Percentiles rank a stretch among this genome's conserved stretches.
Evolutionary conservation across 225 moss, liverwort and hornwort species (phyloP).

Genomic region (Bryoerythrophyllum caledonicum): DNA sequence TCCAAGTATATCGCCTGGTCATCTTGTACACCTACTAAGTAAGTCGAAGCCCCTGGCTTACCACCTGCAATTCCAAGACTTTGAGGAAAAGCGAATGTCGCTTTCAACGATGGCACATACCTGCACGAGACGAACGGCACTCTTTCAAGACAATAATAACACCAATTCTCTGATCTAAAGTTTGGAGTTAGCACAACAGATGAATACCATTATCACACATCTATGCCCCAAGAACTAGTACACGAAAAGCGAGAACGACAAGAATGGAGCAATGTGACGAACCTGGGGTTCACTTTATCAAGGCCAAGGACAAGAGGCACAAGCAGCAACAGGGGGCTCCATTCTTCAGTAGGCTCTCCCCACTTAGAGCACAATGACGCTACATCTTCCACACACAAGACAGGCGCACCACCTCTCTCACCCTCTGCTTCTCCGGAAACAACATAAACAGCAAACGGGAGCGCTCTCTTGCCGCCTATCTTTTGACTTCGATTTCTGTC

Average conservation of each 20-base stretch:
- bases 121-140: slow-evolving; percentile 36
- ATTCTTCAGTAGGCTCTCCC: slow-evolving; percentile 66
- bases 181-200: neutral
- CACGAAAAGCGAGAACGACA: neutral
- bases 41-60: slow-evolving; percentile 93
- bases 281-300: slow-evolving; percentile 99
- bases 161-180: neutral
- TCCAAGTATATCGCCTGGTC: slow-evolving; percentile 93
- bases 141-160: slow-evolving; percentile 1
- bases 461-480: slow-evolving; percentile 56
- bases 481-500: slow-evolving; percentile 62
- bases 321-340: slow-evolving; percentile 89
- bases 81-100: slow-evolving; percentile 90
- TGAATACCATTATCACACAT: neutral
- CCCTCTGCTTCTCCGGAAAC: slow-evolving; percentile 99
- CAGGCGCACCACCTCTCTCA: slow-evolving; percentile 98
- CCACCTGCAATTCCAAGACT: slow-evolving; percentile 96
- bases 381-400: slow-evolving; percentile 91
- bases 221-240: neutral
- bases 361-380: slow-evolving; percentile 67
- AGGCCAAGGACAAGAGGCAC: slow-evolving; percentile 96
- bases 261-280: slow-evolving; percentile 28
- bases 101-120: slow-evolving; percentile 91
- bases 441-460: slow-evolving; percentile 90
- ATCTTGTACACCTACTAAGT: slow-evolving; percentile 93